Evolutionary conservation across 2,329 filamentous ascomycete genomes (phyloP), one percentile per base, ranked within the genome.

Genomic region (Lasiodiplodia gonubiensis): DNA sequence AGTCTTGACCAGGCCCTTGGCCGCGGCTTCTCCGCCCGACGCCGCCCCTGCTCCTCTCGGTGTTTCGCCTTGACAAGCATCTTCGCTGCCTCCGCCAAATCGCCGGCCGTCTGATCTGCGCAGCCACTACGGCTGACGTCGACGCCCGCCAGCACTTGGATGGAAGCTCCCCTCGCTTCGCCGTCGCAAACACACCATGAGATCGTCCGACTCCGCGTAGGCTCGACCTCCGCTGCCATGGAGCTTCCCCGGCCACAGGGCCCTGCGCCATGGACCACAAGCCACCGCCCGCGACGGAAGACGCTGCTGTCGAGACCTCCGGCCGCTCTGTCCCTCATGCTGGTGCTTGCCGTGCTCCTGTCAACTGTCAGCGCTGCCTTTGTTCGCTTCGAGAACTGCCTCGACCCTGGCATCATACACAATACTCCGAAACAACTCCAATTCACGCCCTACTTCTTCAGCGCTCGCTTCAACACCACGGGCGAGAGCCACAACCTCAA

Each of bases 311-410:
- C 57, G 30, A 48, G 27, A 18, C 37, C 55, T 7, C 37, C 55
- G 7, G 21, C 37, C 23, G 55, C 37, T 4, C 39, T 49, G 25
- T 61, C 39, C 30, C 46, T 67, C 53, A 11, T 63, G 33, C n/a
- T 67, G 48, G 55, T 42, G 3, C 33, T 63, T 27, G 37, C 37
- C 49, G 23, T 55, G 18, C 54, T 53, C 25, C 14, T 60, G 12
- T 39, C 54, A 33, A 49, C 65, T 35, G 65, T n/a, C 65, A 51
- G 52, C 48, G 65, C 65, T 21, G 92, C 89, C 53, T 87, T 89
- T 72, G 81, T 97, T 69, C 83, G 88, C 68, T 95, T 96, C 79
- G 85, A 90, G n/a, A 97, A 97, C 80, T 99, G 94, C 80, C 84
- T 97, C 35, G 76, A 79, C 57, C 79, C 84, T 57, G 82, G 85